Percentiles rank a stretch among this genome's conserved stretches.
phyloP scores from a whole-genome alignment of 2,329 filamentous ascomycete genomes.

The Parascedosporium putredinis region DNA sequence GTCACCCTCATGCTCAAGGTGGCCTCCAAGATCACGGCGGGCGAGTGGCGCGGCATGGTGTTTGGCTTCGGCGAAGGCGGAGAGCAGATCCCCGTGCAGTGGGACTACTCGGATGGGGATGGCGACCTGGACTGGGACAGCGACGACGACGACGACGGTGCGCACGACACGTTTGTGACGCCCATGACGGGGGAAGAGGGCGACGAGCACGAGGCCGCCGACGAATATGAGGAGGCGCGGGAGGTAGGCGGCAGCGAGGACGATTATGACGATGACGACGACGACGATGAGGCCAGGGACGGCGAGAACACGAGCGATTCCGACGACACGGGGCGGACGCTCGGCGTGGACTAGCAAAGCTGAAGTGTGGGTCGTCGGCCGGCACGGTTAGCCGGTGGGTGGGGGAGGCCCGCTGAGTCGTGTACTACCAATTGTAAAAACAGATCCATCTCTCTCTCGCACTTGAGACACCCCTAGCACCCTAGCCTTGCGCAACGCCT shows the following conservation, averaged over 20 bases:
- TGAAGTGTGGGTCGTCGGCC: neutral
- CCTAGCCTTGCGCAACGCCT: no score
- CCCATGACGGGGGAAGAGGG: constrained; percentile 21
- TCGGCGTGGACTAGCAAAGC: constrained; percentile 11
- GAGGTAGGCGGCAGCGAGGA: constrained; percentile 9
- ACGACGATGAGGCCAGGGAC: constrained; percentile 12
- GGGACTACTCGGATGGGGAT: constrained; percentile 51
- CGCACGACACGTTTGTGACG: no score
- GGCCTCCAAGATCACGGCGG: constrained; percentile 61
- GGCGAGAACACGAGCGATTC: constrained; percentile 6
- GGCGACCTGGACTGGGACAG: constrained; percentile 41
- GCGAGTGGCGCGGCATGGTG: constrained; percentile 51
- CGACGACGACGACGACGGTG: constrained; percentile 37
- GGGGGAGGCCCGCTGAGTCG: neutral
- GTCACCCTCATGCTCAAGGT: constrained; percentile 72
- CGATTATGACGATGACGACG: constrained; percentile 9
- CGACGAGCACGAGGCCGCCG: no score
- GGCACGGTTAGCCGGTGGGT: neutral
- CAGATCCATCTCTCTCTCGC: no score
- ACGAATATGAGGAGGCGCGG: constrained; percentile 20
- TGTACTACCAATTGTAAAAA: constrained; percentile 6
- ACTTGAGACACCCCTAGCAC: no score
- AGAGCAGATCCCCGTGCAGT: constrained; percentile 45
- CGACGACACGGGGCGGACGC: constrained; percentile 10
- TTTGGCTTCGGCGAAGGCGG: constrained; percentile 43